These are phyloP conservation scores for Phytophthora parvispora DNA, from an alignment of 352 stramenopile species.

Conservation along the genomic window DNA sequence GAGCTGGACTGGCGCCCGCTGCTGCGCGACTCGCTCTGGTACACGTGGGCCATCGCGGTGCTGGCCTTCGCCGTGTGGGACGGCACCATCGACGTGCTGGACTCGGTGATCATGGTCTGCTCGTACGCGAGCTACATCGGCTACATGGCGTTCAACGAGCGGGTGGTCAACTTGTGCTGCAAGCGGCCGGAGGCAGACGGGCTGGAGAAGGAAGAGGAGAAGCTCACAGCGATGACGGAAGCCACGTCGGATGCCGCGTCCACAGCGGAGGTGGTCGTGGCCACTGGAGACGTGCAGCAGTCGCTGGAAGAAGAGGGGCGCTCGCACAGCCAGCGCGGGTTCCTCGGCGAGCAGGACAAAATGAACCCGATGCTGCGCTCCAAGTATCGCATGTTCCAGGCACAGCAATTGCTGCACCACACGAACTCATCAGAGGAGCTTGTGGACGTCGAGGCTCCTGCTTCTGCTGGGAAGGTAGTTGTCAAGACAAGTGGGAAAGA, in stretches of 20 bases:
- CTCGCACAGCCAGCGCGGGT: constrained; percentile 29
- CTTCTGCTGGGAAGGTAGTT: background rate
- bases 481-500: constrained; percentile 11
- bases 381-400: constrained; percentile 82
- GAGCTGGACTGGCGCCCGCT: constrained; percentile 82
- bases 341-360: constrained; percentile 52
- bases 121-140: constrained; percentile 79
- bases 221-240: background rate
- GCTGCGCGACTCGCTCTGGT: constrained; percentile 86
- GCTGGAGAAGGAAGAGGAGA: constrained; percentile 19
- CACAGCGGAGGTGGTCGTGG: constrained; percentile 16
- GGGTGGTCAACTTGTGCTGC: constrained; percentile 65
- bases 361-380: constrained; percentile 69
- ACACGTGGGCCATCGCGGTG: constrained; percentile 66
- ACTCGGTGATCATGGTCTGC: constrained; percentile 73
- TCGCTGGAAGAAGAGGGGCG: constrained; percentile 16
- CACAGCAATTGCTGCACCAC: constrained; percentile 44
- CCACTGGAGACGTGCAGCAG: constrained; percentile 14
- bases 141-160: constrained; percentile 82
- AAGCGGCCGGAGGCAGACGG: constrained; percentile 48
- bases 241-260: constrained; percentile 5
- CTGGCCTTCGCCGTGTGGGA: constrained; percentile 75
- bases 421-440: constrained; percentile 14
- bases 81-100: constrained; percentile 59
- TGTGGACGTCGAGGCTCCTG: constrained; percentile 14